A percentile compares a stretch with the other conserved stretches of the same genome.
Conservation (phyloP, 2,329 filamentous ascomycete species). For the Fusarium torreyae region DNA sequence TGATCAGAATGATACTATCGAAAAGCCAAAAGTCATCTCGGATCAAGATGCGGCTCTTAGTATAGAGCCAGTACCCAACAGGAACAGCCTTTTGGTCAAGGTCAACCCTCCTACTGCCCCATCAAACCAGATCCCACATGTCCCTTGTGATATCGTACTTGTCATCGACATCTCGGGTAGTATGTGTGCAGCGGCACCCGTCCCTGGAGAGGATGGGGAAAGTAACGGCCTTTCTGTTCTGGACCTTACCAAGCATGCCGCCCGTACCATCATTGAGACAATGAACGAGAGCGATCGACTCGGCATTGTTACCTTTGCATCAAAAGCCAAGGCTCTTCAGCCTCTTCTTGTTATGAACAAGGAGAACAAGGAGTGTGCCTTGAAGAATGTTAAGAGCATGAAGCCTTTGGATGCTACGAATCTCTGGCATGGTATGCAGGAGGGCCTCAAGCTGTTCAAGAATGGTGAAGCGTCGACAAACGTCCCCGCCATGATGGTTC, state of each 20-base stretch:
- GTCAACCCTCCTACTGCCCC: conserved; percentile 62
- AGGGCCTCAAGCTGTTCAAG: conserved; percentile 66
- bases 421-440: conserved; percentile 69
- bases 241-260: conserved; percentile 73
- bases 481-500: conserved; percentile 66
- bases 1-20: background rate
- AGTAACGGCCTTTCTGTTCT: conserved; percentile 67
- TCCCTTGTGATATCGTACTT: conserved; percentile 72
- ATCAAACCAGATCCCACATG: conserved; percentile 52
- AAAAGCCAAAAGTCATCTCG: conserved; percentile 3
- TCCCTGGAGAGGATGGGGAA: conserved; percentile 63
- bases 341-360: conserved; percentile 63
- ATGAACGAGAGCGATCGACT: conserved; percentile 69
- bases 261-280: conserved; percentile 70
- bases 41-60: conserved; percentile 43
- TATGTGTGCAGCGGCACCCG: conserved; percentile 65
- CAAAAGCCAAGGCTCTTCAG: conserved; percentile 60
- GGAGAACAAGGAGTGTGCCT: conserved; percentile 60
- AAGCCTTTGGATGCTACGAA: conserved; percentile 62
- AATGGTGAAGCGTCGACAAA: conserved; percentile 51
- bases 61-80: conserved; percentile 59
- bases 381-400: conserved; percentile 62
- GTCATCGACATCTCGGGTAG: conserved; percentile 74
- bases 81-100: conserved; percentile 62
- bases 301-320: conserved; percentile 70